Evolutionary conservation across 1,139 yeast species (phyloP).

Genomic region (Yamadazyma conglobata): DNA sequence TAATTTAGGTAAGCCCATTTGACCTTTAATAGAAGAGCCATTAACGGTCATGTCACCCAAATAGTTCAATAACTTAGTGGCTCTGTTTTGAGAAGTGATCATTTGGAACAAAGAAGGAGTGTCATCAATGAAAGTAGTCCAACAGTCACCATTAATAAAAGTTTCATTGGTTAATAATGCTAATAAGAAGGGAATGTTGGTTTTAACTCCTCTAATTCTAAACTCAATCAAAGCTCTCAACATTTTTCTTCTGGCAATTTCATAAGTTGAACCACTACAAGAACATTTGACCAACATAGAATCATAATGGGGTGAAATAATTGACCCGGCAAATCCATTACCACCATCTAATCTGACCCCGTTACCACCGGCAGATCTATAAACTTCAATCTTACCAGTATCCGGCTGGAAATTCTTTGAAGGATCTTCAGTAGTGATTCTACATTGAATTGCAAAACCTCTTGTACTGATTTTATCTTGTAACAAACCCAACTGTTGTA

Average conservation of each 20-base stretch:
- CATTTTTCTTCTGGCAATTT: conserved; percentile 96
- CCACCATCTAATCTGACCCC: conserved; percentile 99
- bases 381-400: conserved; percentile 97
- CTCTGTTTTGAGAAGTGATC: conserved; percentile 95
- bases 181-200: conserved; percentile 92
- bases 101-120: conserved; percentile 94
- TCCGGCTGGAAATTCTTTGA: conserved; percentile 96
- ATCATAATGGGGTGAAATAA: conserved; percentile 96
- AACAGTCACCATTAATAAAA: conserved; percentile 84
- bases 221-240: conserved; percentile 93
- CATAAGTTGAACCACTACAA: conserved; percentile 94
- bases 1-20: conserved; percentile 86
- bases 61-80: conserved; percentile 85
- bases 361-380: conserved; percentile 98
- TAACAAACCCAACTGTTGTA: conserved; percentile 83
- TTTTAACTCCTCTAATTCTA: conserved; percentile 97
- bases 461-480: conserved; percentile 94
- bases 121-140: conserved; percentile 99
- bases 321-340: conserved; percentile 98
- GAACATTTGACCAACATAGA: conserved; percentile 98
- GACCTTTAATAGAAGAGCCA: conserved; percentile 95
- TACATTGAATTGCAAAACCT: conserved; percentile 98
- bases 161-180: conserved; percentile 90
- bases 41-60: conserved; percentile 91
- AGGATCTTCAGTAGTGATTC: conserved; percentile 99